Percentiles rank a stretch among this genome's conserved stretches.
These are phyloP conservation scores for Quercus phellos DNA, from an alignment of 331 rosid genomes.

Conservation along the genomic window DNA sequence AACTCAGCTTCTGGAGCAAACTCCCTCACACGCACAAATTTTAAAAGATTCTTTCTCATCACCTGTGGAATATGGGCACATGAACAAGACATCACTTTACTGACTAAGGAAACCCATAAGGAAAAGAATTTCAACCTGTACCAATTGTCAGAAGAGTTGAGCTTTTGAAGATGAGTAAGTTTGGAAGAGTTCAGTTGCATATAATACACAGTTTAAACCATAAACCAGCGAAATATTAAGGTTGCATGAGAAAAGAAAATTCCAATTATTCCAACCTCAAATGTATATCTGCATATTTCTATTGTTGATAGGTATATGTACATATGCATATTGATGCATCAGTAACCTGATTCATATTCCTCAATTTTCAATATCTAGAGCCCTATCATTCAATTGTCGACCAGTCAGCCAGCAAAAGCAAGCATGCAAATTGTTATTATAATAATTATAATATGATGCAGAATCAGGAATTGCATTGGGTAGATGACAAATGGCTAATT, in stretches of 20 bases:
- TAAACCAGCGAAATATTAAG: background rate
- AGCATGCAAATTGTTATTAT: background rate
- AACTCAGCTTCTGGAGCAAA: slow-evolving; percentile 95
- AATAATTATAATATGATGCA: background rate
- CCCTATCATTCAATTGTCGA: background rate
- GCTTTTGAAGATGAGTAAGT: background rate
- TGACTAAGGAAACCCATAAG: slow-evolving; percentile 6
- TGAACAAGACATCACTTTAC: slow-evolving; percentile 24
- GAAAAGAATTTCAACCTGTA: background rate
- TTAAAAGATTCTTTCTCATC: slow-evolving; percentile 76
- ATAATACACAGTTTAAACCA: background rate
- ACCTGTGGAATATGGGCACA: slow-evolving; percentile 48
- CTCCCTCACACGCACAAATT: slow-evolving; percentile 68
- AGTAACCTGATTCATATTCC: background rate
- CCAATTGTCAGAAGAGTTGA: background rate
- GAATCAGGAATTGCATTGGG: background rate
- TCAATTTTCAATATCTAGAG: background rate
- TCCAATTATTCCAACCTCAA: background rate
- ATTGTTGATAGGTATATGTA: too few relatives aligned
- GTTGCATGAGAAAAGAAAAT: background rate
- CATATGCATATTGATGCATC: too few relatives aligned
- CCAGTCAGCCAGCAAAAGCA: background rate
- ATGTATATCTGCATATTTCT: background rate
- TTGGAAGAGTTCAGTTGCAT: background rate
- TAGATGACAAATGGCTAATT: background rate